These are phyloP conservation scores for Aspergillus funiculosus DNA, from an alignment of 495 filamentous ascomycete genomes.

Conservation along the genomic window DNA sequence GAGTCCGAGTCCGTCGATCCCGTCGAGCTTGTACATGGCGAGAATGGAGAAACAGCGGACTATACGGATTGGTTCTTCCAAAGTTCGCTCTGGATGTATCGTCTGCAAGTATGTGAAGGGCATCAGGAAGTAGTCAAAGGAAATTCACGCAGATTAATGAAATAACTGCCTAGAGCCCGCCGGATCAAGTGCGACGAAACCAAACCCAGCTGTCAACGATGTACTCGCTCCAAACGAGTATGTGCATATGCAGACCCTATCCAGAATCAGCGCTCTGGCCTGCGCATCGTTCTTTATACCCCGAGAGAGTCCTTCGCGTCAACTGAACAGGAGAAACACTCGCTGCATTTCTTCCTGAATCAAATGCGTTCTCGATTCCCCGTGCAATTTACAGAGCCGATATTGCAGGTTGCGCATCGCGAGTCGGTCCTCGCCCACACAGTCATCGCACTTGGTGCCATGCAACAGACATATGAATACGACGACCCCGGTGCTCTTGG, in stretches of 20 bases:
- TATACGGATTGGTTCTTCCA: no score
- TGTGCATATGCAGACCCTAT: constrained; percentile 19
- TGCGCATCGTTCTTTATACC: neutral
- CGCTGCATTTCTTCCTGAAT: constrained; percentile 5
- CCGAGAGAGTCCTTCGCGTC: neutral
- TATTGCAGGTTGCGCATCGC: constrained; percentile 2
- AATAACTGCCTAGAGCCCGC: constrained; percentile 24
- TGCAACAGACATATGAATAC: constrained; percentile 6
- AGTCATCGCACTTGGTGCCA: constrained; percentile 1
- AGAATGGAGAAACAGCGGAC: no score
- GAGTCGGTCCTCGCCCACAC: constrained; percentile 1
- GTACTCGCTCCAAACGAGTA: constrained; percentile 27
- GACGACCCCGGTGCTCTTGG: neutral
- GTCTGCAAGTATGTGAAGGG: no score
- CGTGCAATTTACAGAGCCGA: neutral
- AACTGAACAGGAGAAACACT: constrained; percentile 1
- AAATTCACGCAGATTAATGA: no score
- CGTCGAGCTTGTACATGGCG: no score
- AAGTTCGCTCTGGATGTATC: no score
- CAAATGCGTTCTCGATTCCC: constrained; percentile 1
- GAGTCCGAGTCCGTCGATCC: no score
- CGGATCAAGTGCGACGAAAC: constrained; percentile 44
- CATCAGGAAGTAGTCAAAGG: no score
- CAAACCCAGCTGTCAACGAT: constrained; percentile 35
- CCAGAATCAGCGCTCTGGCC: neutral